Evolutionary conservation across 805 yeast species (phyloP).

Genomic region (Yueomyces sp.): DNA sequence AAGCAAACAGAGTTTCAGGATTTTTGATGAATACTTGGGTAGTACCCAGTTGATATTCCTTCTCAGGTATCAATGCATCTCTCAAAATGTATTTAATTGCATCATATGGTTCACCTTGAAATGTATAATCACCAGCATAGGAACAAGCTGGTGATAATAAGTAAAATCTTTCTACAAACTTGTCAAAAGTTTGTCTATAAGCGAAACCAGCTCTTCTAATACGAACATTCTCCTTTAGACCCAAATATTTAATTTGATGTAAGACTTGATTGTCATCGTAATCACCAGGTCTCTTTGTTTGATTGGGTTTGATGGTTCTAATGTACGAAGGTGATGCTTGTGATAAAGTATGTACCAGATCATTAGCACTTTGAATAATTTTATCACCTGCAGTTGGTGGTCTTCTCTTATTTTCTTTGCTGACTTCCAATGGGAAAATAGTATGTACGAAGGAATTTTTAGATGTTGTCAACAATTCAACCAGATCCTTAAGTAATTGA

Average conservation of each 20-base stretch:
- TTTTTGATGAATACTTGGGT: slow-evolving; percentile 90
- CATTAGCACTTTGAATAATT: slow-evolving; percentile 83
- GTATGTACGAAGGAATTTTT: slow-evolving; percentile 45
- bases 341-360: slow-evolving; percentile 76
- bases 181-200: slow-evolving; percentile 90
- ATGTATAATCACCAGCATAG: slow-evolving; percentile 72
- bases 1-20: slow-evolving; percentile 90
- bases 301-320: slow-evolving; percentile 95
- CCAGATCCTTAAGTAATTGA: slow-evolving; percentile 75
- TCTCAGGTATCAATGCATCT: slow-evolving; percentile 55
- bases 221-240: slow-evolving; percentile 91
- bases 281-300: slow-evolving; percentile 79
- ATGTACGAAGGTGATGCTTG: slow-evolving; percentile 91
- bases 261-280: slow-evolving; percentile 81
- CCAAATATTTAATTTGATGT: slow-evolving; percentile 91
- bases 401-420: slow-evolving; percentile 58
- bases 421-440: slow-evolving; percentile 53
- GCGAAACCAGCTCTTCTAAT: slow-evolving; percentile 99
- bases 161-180: slow-evolving; percentile 89
- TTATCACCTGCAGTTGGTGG: slow-evolving; percentile 96
- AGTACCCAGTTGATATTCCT: slow-evolving; percentile 85
- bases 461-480: slow-evolving; percentile 66
- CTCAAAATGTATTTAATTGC: slow-evolving; percentile 40
- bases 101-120: slow-evolving; percentile 45
- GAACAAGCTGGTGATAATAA: slow-evolving; percentile 79